Percentiles rank a stretch among this genome's conserved stretches.
These are phyloP conservation scores for Eimeria acervulina DNA, from an alignment of 169 alveolate species.

Conservation along the genomic window DNA sequence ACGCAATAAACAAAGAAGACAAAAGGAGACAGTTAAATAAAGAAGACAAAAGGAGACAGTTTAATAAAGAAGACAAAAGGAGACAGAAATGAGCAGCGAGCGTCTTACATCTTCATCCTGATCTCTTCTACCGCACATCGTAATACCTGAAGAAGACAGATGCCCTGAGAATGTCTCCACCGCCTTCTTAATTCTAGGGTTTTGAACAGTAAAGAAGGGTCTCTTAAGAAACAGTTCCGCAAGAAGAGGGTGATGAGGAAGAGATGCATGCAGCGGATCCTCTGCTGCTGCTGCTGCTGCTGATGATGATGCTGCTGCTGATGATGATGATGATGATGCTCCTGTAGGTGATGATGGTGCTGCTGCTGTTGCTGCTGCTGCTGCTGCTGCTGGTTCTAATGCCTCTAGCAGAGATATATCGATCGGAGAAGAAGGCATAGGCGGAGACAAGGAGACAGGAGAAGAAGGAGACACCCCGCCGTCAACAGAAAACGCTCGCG, in stretches of 20 bases:
- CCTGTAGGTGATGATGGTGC: background rate
- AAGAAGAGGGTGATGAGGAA: background rate
- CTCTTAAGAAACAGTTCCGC: background rate
- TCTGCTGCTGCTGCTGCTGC: too few species aligned
- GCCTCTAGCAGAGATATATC: too few species aligned
- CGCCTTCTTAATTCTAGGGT: background rate
- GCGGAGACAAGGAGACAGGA: too few species aligned
- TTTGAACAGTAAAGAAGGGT: background rate
- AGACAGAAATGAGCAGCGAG: too few species aligned
- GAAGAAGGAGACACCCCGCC: too few species aligned
- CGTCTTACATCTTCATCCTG: constrained; percentile 14
- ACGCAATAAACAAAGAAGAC: too few species aligned
- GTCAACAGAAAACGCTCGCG: too few species aligned
- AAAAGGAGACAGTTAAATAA: too few species aligned
- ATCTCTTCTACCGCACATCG: constrained; percentile 20
- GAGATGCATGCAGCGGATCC: background rate
- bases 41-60: too few species aligned
- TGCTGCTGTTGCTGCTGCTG: constrained; percentile 18
- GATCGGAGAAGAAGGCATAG: too few species aligned
- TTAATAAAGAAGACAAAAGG: too few species aligned
- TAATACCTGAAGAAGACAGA: background rate
- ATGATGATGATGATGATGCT: background rate
- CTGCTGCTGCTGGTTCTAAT: too few species aligned
- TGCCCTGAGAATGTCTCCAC: constrained; percentile 9
- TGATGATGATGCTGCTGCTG: background rate